A percentile compares a stretch with the other conserved stretches of the same genome.
These are phyloP conservation scores for Geoglossum cookeanum DNA, from an alignment of 2,329 filamentous ascomycete species.

Conservation along the genomic window DNA sequence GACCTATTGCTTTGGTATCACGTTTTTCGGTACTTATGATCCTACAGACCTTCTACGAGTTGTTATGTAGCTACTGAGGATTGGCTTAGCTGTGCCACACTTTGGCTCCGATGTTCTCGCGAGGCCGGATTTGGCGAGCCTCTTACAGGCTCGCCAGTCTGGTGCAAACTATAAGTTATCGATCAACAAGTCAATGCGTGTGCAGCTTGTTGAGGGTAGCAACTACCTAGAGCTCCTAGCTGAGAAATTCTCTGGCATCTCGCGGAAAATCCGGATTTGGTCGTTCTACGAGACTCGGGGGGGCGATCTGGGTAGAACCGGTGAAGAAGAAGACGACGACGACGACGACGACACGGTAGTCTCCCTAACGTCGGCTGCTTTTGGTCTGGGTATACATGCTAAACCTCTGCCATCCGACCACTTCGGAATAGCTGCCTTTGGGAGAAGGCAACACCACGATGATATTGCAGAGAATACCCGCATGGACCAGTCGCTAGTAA, in stretches of 20 bases:
- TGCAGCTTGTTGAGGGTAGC: not conserved
- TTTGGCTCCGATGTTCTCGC: not conserved
- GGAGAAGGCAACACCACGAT: too few species aligned
- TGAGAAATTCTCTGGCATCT: not conserved
- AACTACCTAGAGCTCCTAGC: not conserved
- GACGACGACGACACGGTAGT: not conserved
- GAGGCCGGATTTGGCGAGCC: not conserved
- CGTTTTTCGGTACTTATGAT: not conserved
- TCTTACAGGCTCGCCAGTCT: too few species aligned
- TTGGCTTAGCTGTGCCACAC: not conserved
- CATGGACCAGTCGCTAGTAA: not conserved
- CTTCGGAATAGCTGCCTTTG: not conserved
- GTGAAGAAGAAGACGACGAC: not conserved
- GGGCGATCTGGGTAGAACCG: not conserved
- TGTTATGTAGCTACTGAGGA: not conserved
- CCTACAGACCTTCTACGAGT: not conserved
- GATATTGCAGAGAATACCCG: too few species aligned
- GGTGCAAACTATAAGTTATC: not conserved
- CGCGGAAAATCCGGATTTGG: not conserved
- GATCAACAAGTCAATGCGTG: not conserved
- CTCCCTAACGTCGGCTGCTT: not conserved
- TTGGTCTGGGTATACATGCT: not conserved
- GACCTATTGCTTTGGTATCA: not conserved
- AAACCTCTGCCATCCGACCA: not conserved
- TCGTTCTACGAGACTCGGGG: not conserved